Evolutionary conservation across 1,139 yeast genomes (phyloP), one percentile per base, ranked within the genome.

Genomic region (Yamadazyma pseudoaaseri): DNA sequence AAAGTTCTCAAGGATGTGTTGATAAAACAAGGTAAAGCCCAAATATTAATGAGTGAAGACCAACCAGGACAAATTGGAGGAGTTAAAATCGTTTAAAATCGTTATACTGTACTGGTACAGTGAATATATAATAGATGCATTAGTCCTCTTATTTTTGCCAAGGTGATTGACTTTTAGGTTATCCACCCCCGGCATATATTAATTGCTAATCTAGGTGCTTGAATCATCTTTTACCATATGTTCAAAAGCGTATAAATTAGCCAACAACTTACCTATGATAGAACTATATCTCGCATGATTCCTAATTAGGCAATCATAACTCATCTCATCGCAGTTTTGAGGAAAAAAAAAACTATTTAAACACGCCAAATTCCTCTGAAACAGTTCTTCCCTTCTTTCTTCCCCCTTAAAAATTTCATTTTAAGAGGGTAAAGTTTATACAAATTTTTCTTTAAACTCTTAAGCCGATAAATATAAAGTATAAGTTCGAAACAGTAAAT

Each of bases 11-110:
- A 53, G 39, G 76, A 74, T 23, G 68, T 72, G 2, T 60, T 90
- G 44, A 81, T 78, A 13, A 78, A 76, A 39, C 74, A 81, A 46
- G 86, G 86, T 2, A 73, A 79, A 45, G 90, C 86, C 1, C 84
- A 79, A 37, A 50, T 83, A 15, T 56, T 85, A 48, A 74, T 75
- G 55, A 78, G 75, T 40, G 85, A 80, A 33, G 68, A 66, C 26
- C 66, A 66, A 10, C 33, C 45, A 5, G 63, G 59, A 25, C 63
- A 61, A 40, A 72, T 81, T 14, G 84, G 81, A 3, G 95, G 90
- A 22, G 86, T 85, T 2, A 85, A 85, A 58, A 73, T 81, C 27
- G 70, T 66, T 14, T 69, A 51, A 27, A 11, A 25, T 12, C n/a
- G n/a, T 6, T 22, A 12, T 18, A 10, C 7, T 12, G 27, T 25